Evolutionary conservation across 2,329 filamentous ascomycete species (phyloP).

Genomic region (Diaporthe amygdali): DNA sequence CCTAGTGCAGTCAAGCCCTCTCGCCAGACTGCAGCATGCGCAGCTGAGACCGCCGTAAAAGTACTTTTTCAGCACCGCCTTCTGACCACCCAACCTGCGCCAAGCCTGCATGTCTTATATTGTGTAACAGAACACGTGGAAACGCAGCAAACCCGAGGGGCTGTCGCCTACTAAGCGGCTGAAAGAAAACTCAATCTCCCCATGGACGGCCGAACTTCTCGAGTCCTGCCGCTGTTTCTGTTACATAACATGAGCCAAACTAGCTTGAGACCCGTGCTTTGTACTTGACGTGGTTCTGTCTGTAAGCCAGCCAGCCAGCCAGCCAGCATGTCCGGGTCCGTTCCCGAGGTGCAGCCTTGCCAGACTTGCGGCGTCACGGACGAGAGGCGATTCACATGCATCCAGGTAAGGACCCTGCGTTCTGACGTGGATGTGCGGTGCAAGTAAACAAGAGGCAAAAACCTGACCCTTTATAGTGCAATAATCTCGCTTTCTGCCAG

Average conservation of each 20-base stretch:
- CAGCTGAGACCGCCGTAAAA: not conserved
- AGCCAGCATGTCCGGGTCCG: not conserved
- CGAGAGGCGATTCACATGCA: not conserved
- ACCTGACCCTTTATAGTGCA: not conserved
- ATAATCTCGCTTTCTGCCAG: conserved; percentile 4
- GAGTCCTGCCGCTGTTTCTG: not conserved
- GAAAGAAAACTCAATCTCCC: not conserved
- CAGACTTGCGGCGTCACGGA: not conserved
- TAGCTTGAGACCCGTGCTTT: not conserved
- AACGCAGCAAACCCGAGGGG: not conserved
- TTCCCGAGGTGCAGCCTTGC: not conserved
- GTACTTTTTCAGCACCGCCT: not conserved
- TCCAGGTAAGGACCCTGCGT: not conserved
- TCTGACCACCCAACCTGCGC: not conserved
- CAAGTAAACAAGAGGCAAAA: rapidly evolving
- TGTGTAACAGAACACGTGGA: conserved; percentile 15
- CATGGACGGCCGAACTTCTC: not conserved
- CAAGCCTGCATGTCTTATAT: conserved; percentile 10
- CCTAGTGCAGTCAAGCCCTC: not conserved
- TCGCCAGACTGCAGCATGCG: not conserved
- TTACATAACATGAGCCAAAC: not conserved
- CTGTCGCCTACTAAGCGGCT: not conserved
- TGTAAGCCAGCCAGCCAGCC: no score
- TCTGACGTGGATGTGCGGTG: no score
- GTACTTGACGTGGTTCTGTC: no score